These are phyloP conservation scores for Cryphonectria carpinicola DNA, from an alignment of 2,329 filamentous ascomycete genomes.

Conservation along the genomic window DNA sequence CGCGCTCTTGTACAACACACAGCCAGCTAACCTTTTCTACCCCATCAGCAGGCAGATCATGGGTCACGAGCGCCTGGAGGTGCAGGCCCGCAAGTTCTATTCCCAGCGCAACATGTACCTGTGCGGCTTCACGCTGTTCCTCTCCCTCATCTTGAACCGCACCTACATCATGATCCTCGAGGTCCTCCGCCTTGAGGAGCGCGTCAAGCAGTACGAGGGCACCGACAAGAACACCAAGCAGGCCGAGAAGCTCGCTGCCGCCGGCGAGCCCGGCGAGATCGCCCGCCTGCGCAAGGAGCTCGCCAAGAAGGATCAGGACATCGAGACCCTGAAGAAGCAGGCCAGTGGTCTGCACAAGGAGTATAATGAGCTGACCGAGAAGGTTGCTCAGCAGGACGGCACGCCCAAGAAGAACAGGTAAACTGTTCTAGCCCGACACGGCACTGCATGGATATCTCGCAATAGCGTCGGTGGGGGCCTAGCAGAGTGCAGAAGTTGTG, in stretches of 20 bases:
- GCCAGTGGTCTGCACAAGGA: conserved; percentile 79
- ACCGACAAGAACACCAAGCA: conserved; percentile 64
- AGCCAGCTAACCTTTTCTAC: conserved; percentile 30
- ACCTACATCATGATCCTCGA: conserved; percentile 98
- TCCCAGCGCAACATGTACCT: conserved; percentile 99
- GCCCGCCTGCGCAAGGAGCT: conserved; percentile 71
- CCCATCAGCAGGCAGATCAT: conserved; percentile 61
- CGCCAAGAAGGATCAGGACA: conserved; percentile 78
- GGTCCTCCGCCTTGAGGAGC: conserved; percentile 87
- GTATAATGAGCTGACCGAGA: conserved; percentile 84
- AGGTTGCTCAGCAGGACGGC: conserved; percentile 65
- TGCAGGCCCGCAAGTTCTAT: conserved; percentile 99
- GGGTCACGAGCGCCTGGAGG: conserved; percentile 94
- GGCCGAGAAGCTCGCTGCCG: conserved; percentile 70
- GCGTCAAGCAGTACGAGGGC: conserved; percentile 81
- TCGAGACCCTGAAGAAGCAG: conserved; percentile 92
- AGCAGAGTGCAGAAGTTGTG: background rate
- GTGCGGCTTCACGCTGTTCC: conserved; percentile 98
- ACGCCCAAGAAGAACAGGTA: conserved; percentile 64
- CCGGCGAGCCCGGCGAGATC: conserved; percentile 78
- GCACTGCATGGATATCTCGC: background rate
- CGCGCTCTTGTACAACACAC: background rate
- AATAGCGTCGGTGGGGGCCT: background rate
- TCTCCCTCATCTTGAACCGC: conserved; percentile 97
- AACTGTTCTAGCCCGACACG: conserved; percentile 14